Base-by-base conservation (phyloP, 805 yeast species). In the Schwanniomyces yamadae region DNA sequence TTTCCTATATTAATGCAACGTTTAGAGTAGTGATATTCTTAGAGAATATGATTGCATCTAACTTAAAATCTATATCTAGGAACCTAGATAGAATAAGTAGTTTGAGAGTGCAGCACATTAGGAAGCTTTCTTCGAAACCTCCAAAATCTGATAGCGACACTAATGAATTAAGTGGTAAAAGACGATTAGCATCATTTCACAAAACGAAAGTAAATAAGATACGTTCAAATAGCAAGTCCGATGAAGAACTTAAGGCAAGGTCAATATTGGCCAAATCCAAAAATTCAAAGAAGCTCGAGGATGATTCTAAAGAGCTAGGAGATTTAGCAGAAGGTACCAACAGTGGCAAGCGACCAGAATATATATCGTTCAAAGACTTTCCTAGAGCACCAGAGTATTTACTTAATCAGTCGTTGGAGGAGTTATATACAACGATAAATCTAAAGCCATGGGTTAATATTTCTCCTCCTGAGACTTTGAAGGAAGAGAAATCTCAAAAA, bases 361-460 rank as follows among this genome's bases (percentile, higher is more conserved):
- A 48, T 39, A 44, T 65, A 14, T 54, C 67, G 1, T 56, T 61
- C 20, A 45, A 49, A 34, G 46, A 57, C 31, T 63, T 65, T 37
- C 71, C 71, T 14, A 52, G 47, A 42, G 49, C 57, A 28, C 55
- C 66, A 23, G 42, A 47, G 20, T 29, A 35, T 18, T 32, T 55
- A 9, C 28, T 41, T 17, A 34, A 43, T 11, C 42, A 37, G 38
- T 37, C 54, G n/a, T 29, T 36, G 5, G 44, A 50, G 8, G 52
- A 53, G 15, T 30, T 57, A 8, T 54, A 49, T 35, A 37, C 41
- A 8, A 33, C 37, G 17, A 46, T 49, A 16, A 36, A 35, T 22
- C 31, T 40, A 23, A 40, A 35, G 24, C 40, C 43, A 12, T 22
- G 17, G 14, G 26, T 12, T 3, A 31, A 29, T 21, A 23, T 31